Evolutionary conservation across 2,329 filamentous ascomycete species (phyloP).

Genomic region (Neonectria faginata): DNA sequence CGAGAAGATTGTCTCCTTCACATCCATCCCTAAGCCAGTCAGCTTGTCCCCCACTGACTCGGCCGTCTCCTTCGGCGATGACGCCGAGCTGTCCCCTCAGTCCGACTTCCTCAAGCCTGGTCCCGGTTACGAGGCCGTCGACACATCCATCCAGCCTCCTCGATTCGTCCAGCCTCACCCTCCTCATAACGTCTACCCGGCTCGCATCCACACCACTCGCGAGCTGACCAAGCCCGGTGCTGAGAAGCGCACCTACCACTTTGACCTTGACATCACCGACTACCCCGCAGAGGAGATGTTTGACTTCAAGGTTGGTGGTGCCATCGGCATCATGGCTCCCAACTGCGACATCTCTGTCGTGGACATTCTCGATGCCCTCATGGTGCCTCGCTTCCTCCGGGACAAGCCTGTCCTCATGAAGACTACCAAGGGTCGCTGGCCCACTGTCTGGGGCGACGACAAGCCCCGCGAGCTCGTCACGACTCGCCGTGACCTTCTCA

Average conservation of each 20-base stretch:
- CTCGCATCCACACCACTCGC: conserved; percentile 85
- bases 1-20: conserved; percentile 78
- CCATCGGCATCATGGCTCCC: conserved; percentile 91
- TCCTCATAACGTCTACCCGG: conserved; percentile 90
- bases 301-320: conserved; percentile 96
- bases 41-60: conserved; percentile 59
- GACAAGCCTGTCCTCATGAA: conserved; percentile 85
- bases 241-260: conserved; percentile 97
- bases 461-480: conserved; percentile 86
- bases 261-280: conserved; percentile 95
- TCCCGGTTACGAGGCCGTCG: conserved; percentile 57
- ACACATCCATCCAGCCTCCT: conserved; percentile 79
- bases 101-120: conserved; percentile 44
- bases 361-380: conserved; percentile 83
- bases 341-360: conserved; percentile 84
- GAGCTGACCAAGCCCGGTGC: conserved; percentile 90
- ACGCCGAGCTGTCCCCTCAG: conserved; percentile 43
- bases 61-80: conserved; percentile 57
- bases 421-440: conserved; percentile 88
- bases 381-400: conserved; percentile 83
- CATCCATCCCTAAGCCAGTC: conserved; percentile 61
- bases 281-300: conserved; percentile 87
- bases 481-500: conserved; percentile 90
- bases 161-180: conserved; percentile 94
- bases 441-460: conserved; percentile 97